A percentile compares a stretch with the other conserved stretches of the same genome.
phyloP scores from a whole-genome alignment of 176 grass and related monocot species.

The Triticum urartu region DNA sequence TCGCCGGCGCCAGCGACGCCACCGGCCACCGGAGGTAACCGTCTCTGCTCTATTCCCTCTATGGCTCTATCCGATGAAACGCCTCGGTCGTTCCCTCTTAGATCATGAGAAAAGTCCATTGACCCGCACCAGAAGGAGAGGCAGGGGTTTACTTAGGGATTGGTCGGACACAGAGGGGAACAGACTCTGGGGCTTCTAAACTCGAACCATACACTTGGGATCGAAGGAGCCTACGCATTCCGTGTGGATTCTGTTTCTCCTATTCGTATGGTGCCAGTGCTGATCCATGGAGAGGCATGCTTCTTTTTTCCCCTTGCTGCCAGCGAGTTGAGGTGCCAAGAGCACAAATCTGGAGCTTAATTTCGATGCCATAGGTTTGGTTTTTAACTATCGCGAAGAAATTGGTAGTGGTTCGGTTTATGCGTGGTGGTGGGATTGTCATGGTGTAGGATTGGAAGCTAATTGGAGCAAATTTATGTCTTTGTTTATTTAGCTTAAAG shows the following conservation, averaged over 20 bases:
- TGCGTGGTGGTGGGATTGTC: background rate
- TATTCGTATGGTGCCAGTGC: background rate
- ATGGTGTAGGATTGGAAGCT: background rate
- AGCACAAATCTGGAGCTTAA: background rate
- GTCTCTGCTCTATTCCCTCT: background rate
- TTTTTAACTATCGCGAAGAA: background rate
- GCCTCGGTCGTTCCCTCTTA: background rate
- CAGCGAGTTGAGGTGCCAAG: background rate
- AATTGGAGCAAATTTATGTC: background rate
- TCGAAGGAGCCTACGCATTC: background rate
- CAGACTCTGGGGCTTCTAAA: background rate
- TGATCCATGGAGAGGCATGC: background rate
- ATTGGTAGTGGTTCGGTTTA: background rate
- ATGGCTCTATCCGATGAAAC: background rate
- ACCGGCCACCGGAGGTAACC: background rate
- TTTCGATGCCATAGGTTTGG: background rate
- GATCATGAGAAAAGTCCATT: background rate
- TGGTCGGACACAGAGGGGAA: background rate
- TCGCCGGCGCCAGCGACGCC: background rate
- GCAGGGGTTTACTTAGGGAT: background rate
- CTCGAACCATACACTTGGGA: background rate
- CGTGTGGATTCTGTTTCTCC: background rate
- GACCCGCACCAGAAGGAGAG: background rate
- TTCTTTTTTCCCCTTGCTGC: background rate
- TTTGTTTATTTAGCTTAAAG: background rate